Percentiles rank a stretch among this genome's conserved stretches.
Conservation (phyloP, 352 stramenopile species). For the Globisporangium radiosum region DNA sequence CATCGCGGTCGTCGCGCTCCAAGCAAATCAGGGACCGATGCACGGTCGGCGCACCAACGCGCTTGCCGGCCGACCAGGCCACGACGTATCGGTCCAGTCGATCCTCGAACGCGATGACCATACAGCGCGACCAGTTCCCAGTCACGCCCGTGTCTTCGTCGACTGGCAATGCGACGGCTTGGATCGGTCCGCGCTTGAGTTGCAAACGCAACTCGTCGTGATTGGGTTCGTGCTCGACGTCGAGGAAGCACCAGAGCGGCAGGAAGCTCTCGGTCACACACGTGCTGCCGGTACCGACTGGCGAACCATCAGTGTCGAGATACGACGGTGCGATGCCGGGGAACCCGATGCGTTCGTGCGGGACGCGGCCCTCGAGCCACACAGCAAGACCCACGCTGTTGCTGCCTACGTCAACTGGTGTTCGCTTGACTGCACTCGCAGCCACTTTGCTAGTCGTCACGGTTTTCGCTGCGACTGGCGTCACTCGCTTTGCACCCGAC, state of each 20-base stretch:
- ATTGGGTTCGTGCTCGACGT: conserved; percentile 30
- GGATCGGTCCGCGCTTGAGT: conserved; percentile 29
- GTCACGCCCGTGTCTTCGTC: conserved; percentile 41
- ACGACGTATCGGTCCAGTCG: conserved; percentile 48
- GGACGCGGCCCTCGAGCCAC: conserved; percentile 40
- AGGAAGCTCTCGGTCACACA: conserved; percentile 48
- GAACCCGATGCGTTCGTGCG: conserved; percentile 43
- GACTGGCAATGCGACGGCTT: conserved; percentile 58
- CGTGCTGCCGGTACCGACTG: background rate
- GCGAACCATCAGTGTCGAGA: background rate
- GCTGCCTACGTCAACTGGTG: background rate
- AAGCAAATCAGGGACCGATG: conserved; percentile 58
- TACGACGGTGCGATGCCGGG: conserved; percentile 18
- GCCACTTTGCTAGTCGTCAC: background rate
- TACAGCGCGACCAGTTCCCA: conserved; percentile 71
- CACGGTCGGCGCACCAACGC: conserved; percentile 58
- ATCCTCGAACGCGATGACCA: conserved; percentile 63
- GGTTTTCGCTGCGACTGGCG: too few relatives aligned
- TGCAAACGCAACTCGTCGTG: conserved; percentile 17
- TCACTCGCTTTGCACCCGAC: too few relatives aligned
- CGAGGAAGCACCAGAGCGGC: conserved; percentile 68
- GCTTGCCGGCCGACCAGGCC: conserved; percentile 68
- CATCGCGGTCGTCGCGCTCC: conserved; percentile 40
- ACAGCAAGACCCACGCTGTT: conserved; percentile 21
- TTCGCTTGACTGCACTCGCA: conserved; percentile 10